Evolutionary conservation across 2,329 filamentous ascomycete genomes (phyloP), one percentile per base, ranked within the genome.

Genomic region (Fusarium compactum): DNA sequence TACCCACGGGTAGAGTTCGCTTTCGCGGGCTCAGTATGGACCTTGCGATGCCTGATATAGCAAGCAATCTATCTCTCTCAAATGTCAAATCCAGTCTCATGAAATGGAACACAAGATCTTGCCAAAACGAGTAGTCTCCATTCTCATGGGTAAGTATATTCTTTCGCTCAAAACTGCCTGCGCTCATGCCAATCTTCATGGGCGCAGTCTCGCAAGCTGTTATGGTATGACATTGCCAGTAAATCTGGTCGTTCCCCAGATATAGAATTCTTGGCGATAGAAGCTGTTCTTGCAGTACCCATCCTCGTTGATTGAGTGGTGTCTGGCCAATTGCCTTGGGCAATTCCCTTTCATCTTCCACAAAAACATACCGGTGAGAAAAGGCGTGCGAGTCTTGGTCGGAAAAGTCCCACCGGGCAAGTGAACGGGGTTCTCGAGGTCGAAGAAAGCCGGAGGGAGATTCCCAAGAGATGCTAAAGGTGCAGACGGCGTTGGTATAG

Each of bases 271-370:
- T 44, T 2, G 20, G 12, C 0, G 61, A 63, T 2, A 63, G 38
- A 18, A 43, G 30, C 8, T 40, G 34, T 32, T 64, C 61, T 46
- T 64, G 61, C 3, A 60, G 10, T 5, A 60, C 61, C 57, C 47
- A 64, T 8, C 32, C 61, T 7, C 55, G 20, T n/a, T 11, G 48
- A 9, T 64, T 60, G 32, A 63, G 5, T 16, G 25, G 48, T 6
- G 57, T 25, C 3, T 25, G 7, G 15, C 1, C 9, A 45, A 55
- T 12, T 2, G 27, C 16, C 5, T 2, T 15, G 6, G 2, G 10
- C 40, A 38, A 55, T 20, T 45, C 52, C 8, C 24, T 1, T 1
- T 2, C 0, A 6, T 55, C 29, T 14, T 20, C 3, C 8, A 59
- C 48, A 40, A 54, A 54, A 2, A 24, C 14, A 24, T 53, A 20